Percentiles rank a stretch among this genome's conserved stretches.
These are phyloP conservation scores for Xylaria sp. DNA, from an alignment of 2,329 filamentous ascomycete genomes.

Conservation along the genomic window DNA sequence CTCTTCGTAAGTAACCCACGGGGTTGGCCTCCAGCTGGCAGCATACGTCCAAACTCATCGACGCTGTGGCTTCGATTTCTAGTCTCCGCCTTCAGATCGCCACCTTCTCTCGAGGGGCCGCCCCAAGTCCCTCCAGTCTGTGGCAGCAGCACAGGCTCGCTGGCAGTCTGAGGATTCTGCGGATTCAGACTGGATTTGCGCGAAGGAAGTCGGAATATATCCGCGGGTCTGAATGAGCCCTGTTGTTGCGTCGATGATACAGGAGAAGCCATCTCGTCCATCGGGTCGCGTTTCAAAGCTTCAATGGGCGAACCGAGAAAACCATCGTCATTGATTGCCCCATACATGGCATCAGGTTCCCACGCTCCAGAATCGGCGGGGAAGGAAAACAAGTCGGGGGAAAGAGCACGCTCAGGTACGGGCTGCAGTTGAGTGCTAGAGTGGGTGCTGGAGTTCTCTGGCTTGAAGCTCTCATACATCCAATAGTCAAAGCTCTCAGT, in stretches of 20 bases:
- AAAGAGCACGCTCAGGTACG: slow-evolving; percentile 27
- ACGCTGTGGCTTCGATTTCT: slow-evolving; percentile 30
- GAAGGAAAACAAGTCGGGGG: slow-evolving; percentile 53
- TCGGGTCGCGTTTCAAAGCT: slow-evolving; percentile 38
- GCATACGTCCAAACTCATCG: slow-evolving; percentile 23
- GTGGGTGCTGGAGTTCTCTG: slow-evolving; percentile 25
- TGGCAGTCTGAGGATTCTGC: slow-evolving; percentile 41
- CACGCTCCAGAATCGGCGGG: slow-evolving; percentile 41
- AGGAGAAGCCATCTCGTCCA: slow-evolving; percentile 43
- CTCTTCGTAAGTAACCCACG: slow-evolving; percentile 22
- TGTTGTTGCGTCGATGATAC: slow-evolving; percentile 34
- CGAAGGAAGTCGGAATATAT: slow-evolving; percentile 40
- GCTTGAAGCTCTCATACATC: slow-evolving; percentile 50
- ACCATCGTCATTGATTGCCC: slow-evolving; percentile 34
- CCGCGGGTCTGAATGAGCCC: slow-evolving; percentile 27
- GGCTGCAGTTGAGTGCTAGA: slow-evolving; percentile 10
- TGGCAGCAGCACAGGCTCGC: slow-evolving; percentile 21
- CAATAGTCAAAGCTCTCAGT: slow-evolving; percentile 51
- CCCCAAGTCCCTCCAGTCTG: slow-evolving; percentile 22
- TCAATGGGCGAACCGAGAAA: slow-evolving; percentile 30
- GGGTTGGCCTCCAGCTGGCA: slow-evolving; percentile 2
- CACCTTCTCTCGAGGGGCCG: slow-evolving; percentile 18
- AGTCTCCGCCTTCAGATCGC: slow-evolving; percentile 15
- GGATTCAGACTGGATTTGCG: slow-evolving; percentile 51
- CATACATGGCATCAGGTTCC: slow-evolving; percentile 46